These are phyloP conservation scores for Balansia obtecta DNA, from an alignment of 2,329 filamentous ascomycete species.

Conservation along the genomic window DNA sequence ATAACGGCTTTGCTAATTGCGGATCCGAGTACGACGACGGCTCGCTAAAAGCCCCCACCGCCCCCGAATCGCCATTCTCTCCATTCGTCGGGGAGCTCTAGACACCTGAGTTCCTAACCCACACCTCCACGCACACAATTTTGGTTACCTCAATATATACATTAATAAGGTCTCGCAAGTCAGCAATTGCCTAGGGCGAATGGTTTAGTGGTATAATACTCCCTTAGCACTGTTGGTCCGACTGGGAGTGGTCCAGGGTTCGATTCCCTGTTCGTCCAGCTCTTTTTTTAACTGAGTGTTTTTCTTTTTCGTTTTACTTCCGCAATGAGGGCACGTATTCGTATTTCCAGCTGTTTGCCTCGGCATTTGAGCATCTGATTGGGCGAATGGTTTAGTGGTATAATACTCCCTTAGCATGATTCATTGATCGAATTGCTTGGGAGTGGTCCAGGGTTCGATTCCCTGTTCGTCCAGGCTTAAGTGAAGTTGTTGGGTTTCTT, in stretches of 20 bases:
- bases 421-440: too few relatives aligned
- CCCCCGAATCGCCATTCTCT: neutral
- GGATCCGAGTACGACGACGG: neutral
- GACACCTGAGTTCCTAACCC: neutral
- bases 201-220: conserved; percentile 15
- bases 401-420: conserved; percentile 14
- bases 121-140: neutral
- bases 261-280: conserved; percentile 14
- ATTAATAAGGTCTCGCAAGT: fast-evolving
- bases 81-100: neutral
- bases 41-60: neutral
- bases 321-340: too few relatives aligned
- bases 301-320: too few relatives aligned
- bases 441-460: conserved; percentile 14
- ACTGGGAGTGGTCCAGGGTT: conserved; percentile 14
- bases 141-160: too few relatives aligned
- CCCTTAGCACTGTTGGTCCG: too few relatives aligned
- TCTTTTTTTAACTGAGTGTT: too few relatives aligned
- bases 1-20: neutral
- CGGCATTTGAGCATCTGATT: too few relatives aligned
- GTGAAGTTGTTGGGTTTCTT: neutral
- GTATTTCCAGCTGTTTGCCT: too few relatives aligned
- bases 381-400: conserved; percentile 14
- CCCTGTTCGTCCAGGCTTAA: conserved; percentile 10
- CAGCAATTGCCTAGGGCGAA: neutral